Evolutionary conservation across 306 rosid genomes (phyloP), one percentile per base, ranked within the genome.

Genomic region (Cicer judaicum): DNA sequence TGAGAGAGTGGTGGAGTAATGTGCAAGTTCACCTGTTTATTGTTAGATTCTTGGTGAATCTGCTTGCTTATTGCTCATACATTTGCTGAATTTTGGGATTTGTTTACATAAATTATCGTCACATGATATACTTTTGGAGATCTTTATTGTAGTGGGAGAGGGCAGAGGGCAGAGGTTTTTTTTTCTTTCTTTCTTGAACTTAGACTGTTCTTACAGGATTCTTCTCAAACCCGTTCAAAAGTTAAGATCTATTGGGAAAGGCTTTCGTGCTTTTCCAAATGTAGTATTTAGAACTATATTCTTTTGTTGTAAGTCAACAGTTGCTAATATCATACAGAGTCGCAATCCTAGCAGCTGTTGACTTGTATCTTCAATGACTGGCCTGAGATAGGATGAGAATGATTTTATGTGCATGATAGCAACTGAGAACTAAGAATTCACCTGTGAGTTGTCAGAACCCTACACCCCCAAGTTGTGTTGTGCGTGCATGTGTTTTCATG

Each of bases 1-100:
- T 5, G 99, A 95, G 81, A 90, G 96, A 86, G 91, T 78, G 64
- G 48, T 79, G 44, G 93, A 81, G 29, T 87, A 86, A 78, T 64
- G 50, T 74, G 80, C 54, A 14, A 63, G 65, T 70, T 64, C 82
- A 60, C 50, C 78, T 40, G 55, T 79, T 75, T 71, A 66, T 78
- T 70, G 83, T 59, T 44, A 77, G 87, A 68, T 68, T 70, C 79
- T 72, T 70, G 82, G 80, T 78, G 85, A 82, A 73, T 63, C 76
- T 75, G 74, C 81, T 80, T 73, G 75, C 76, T 59, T 70, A 43
- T 67, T 74, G 80, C 81, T 77, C 77, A 77, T 81, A 82, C 85
- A 65, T 71, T 80, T 83, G 79, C 79, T 72, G 82, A 78, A 79
- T 83, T 73, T 70, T 87, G 73, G 80, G 84, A 65, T 80, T 81